A percentile compares a stretch with the other conserved stretches of the same genome.
Evolutionary conservation across 768 basidiomycete genomes (phyloP).

Genomic region (Dacryopinax spathularia): DNA sequence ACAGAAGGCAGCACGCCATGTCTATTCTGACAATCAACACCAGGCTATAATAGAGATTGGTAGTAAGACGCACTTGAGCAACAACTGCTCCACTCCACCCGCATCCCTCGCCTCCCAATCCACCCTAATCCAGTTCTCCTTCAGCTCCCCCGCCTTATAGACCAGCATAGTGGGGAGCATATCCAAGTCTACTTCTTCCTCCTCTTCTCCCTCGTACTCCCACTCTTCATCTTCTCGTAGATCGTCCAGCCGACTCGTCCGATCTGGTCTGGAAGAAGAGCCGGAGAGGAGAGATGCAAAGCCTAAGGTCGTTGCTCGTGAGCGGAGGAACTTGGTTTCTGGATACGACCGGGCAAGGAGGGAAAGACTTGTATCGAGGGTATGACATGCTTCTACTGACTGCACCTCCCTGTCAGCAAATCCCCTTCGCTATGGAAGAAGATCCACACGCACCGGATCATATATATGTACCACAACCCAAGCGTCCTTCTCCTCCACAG

Average conservation of each 20-base stretch:
- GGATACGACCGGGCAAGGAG: slow-evolving; percentile 55
- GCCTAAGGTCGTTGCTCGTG: slow-evolving; percentile 59
- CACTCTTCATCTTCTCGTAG: slow-evolving; percentile 31
- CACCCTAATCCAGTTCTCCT: slow-evolving; percentile 78
- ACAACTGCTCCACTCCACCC: slow-evolving; percentile 52
- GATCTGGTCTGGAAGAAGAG: neutral
- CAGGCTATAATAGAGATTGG: no score
- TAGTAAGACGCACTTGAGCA: slow-evolving; percentile 49
- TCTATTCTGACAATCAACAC: no score
- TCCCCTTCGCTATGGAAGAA: neutral
- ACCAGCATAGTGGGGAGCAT: slow-evolving; percentile 67
- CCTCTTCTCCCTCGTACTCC: slow-evolving; percentile 34
- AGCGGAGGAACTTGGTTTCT: slow-evolving; percentile 67
- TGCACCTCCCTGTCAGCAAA: slow-evolving; percentile 19
- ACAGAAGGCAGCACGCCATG: no score
- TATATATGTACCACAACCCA: slow-evolving; percentile 84
- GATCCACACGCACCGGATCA: slow-evolving; percentile 44
- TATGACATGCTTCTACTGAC: slow-evolving; percentile 63
- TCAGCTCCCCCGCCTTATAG: slow-evolving; percentile 65
- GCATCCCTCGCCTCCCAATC: slow-evolving; percentile 55
- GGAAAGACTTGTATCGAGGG: slow-evolving; percentile 51
- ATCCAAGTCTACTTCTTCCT: slow-evolving; percentile 59
- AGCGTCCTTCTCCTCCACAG: slow-evolving; percentile 50
- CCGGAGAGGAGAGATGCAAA: slow-evolving; percentile 36
- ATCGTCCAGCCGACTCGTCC: slow-evolving; percentile 21